These are phyloP conservation scores for Dentipellis sp. DNA, from an alignment of 768 basidiomycete species.

Conservation along the genomic window DNA sequence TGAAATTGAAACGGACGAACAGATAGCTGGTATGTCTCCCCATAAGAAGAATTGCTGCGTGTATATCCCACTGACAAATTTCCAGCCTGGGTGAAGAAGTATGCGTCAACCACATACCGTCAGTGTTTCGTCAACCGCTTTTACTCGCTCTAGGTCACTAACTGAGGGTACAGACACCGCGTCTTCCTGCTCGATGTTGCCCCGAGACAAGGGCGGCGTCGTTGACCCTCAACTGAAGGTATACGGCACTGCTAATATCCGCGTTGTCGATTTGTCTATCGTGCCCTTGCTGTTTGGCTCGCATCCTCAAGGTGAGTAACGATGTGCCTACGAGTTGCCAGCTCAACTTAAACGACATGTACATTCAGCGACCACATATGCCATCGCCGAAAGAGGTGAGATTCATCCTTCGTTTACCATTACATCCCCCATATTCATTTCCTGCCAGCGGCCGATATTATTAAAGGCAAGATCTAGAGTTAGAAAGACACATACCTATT, in stretches of 20 bases:
- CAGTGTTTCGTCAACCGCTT: not conserved
- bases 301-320: constrained; percentile 33
- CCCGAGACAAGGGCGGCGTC: constrained; percentile 39
- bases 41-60: not conserved
- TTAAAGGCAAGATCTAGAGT: constrained; percentile 15
- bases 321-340: not conserved
- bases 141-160: not conserved
- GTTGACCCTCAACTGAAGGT: constrained; percentile 40
- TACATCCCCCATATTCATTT: not conserved
- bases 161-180: constrained; percentile 28
- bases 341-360: not conserved
- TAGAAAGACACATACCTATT: not conserved
- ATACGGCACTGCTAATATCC: constrained; percentile 48
- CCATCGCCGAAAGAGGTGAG: constrained; percentile 39
- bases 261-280: constrained; percentile 46
- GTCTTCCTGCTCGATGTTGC: constrained; percentile 46
- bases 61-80: not conserved
- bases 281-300: constrained; percentile 41
- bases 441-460: constrained; percentile 20
- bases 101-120: constrained; percentile 17
- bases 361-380: constrained; percentile 31
- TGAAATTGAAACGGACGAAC: constrained; percentile 19
- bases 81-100: constrained; percentile 18
- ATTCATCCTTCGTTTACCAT: not conserved
- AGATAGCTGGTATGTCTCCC: constrained; percentile 10